Percentiles rank a stretch among this genome's conserved stretches.
phyloP scores from a whole-genome alignment of 2,329 filamentous ascomycete genomes.

The Arthrocladium fulminans region DNA sequence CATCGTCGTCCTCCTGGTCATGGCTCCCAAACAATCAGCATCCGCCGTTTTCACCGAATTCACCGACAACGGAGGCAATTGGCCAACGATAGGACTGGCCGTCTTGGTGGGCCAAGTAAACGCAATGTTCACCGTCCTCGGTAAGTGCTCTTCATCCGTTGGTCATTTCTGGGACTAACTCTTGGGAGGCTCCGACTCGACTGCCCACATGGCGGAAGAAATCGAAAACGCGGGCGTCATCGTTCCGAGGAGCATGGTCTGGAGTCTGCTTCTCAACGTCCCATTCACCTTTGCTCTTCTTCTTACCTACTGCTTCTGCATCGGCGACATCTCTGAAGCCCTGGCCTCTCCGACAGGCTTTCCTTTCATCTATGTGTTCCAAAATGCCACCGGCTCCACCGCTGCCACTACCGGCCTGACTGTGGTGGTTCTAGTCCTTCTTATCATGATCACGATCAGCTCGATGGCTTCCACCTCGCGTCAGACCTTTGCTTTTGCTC shows the following conservation, averaged over 20 bases:
- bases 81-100: conserved; percentile 6
- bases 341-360: conserved; percentile 24
- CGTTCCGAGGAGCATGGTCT: conserved; percentile 31
- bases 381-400: conserved; percentile 21
- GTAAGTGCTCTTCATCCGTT: no score
- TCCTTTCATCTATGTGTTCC: conserved; percentile 23
- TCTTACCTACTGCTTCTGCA: conserved; percentile 32
- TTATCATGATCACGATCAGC: conserved; percentile 32
- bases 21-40: conserved; percentile 25
- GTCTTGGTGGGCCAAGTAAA: conserved; percentile 10
- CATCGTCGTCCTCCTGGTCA: conserved; percentile 26
- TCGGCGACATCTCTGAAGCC: conserved; percentile 26
- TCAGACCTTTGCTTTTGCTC: conserved; percentile 36
- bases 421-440: conserved; percentile 34
- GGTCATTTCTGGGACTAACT: no score
- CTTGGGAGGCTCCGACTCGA: conserved; percentile 28
- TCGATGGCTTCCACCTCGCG: conserved; percentile 33
- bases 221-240: conserved; percentile 30
- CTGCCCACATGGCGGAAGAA: conserved; percentile 35
- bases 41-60: conserved; percentile 30
- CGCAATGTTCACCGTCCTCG: conserved; percentile 6
- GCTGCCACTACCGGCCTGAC: conserved; percentile 28
- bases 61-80: conserved; percentile 25
- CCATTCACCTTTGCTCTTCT: conserved; percentile 31
- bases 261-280: conserved; percentile 30